Percentiles rank a stretch among this genome's conserved stretches.
phyloP scores from a whole-genome alignment of 1,284 basidiomycete species.

The Puccinia coronata region DNA sequence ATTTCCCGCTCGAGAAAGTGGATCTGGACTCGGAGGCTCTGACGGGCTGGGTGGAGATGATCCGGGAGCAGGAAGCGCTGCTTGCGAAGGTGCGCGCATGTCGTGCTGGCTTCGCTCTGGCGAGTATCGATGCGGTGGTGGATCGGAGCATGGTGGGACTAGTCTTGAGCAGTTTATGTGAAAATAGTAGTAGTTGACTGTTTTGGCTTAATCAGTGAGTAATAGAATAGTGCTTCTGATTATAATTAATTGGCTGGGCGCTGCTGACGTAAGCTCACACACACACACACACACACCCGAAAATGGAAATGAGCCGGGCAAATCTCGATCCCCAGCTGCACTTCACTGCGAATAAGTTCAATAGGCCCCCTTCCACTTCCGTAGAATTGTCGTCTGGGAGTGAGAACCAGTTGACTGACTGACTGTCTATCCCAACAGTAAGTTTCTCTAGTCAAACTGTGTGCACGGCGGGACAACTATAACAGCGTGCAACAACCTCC shows the following conservation, averaged over 20 bases:
- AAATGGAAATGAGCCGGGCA: neutral
- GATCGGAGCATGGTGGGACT: slow-evolving; percentile 41
- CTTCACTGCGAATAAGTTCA: too few relatives aligned
- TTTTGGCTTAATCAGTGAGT: neutral
- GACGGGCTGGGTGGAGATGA: slow-evolving; percentile 74
- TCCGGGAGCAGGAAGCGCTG: slow-evolving; percentile 59
- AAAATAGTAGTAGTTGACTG: neutral
- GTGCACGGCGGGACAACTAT: too few relatives aligned
- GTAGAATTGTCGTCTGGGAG: neutral
- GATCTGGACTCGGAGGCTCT: slow-evolving; percentile 80
- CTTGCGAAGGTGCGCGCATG: slow-evolving; percentile 53
- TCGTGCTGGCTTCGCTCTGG: neutral
- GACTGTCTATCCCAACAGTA: too few relatives aligned
- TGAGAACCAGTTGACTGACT: too few relatives aligned
- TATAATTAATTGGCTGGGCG: neutral
- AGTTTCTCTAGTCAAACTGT: too few relatives aligned
- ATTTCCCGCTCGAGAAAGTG: slow-evolving; percentile 67
- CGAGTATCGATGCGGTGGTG: neutral
- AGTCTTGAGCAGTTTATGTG: too few relatives aligned
- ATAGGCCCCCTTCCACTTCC: neutral
- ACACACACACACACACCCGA: too few relatives aligned
- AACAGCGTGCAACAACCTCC: too few relatives aligned
- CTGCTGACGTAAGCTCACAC: neutral
- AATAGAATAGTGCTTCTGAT: neutral
- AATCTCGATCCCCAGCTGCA: too few relatives aligned